Evolutionary conservation across 2,329 filamentous ascomycete genomes (phyloP).

Genomic region (Didymosphaeria variabile): DNA sequence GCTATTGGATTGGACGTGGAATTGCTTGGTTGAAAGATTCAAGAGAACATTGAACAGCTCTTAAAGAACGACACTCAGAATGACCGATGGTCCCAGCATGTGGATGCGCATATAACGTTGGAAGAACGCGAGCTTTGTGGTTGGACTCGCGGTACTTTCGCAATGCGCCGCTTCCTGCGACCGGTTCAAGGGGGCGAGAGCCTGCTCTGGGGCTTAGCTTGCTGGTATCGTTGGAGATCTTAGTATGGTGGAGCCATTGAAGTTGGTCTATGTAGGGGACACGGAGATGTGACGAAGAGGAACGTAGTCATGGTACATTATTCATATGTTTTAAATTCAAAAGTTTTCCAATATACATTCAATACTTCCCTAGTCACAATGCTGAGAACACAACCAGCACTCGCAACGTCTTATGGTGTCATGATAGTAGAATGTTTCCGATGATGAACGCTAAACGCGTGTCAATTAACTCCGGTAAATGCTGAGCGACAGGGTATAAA

Average conservation of each 20-base stretch:
- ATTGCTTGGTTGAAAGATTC: conserved; percentile 62
- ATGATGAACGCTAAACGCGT: neutral
- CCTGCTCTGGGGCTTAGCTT: neutral
- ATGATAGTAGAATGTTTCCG: neutral
- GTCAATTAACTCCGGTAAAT: conserved; percentile 10
- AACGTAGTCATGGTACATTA: conserved; percentile 4
- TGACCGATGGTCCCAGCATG: neutral
- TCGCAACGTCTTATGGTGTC: neutral
- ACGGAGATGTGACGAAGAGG: conserved; percentile 15
- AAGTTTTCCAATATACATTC: conserved; percentile 10
- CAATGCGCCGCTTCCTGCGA: neutral
- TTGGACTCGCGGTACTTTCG: neutral
- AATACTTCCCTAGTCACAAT: neutral
- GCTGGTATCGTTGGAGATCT: conserved; percentile 3
- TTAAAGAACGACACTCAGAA: conserved; percentile 8
- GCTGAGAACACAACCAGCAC: neutral
- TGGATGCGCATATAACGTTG: neutral
- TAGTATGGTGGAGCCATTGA: conserved; percentile 14
- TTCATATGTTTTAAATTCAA: conserved; percentile 20
- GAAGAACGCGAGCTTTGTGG: conserved; percentile 3
- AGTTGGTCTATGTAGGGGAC: conserved; percentile 32
- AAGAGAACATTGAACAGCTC: neutral
- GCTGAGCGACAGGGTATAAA: conserved; percentile 10
- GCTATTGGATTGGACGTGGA: conserved; percentile 99
- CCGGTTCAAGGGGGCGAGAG: neutral